A percentile compares a stretch with the other conserved stretches of the same genome.
Evolutionary conservation across 1,284 basidiomycete species (phyloP).

Genomic region (Tilletia walkeri): DNA sequence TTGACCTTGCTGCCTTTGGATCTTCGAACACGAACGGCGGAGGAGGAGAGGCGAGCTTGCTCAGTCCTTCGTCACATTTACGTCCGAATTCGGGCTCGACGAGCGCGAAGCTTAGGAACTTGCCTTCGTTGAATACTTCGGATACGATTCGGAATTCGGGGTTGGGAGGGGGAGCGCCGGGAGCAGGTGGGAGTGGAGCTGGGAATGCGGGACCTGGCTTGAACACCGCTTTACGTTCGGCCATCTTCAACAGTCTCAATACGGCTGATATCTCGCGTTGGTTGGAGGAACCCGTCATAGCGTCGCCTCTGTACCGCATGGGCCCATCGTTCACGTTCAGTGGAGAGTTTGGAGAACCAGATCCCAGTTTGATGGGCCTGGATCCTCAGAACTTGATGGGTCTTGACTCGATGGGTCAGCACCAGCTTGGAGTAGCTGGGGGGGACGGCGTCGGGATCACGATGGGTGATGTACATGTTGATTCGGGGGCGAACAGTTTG

Average conservation of each 20-base stretch:
- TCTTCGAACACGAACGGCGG: not conserved
- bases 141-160: not conserved
- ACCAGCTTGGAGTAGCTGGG: too few relatives aligned
- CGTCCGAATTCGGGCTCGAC: constrained; percentile 2
- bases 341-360: constrained; percentile 15
- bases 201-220: not conserved
- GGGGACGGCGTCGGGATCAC: not conserved
- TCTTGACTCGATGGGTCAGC: not conserved
- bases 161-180: not conserved
- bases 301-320: constrained; percentile 49
- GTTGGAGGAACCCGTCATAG: constrained; percentile 53
- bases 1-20: constrained; percentile 9
- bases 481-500: not conserved
- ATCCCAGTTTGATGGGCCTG: not conserved
- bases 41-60: not conserved
- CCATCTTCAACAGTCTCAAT: constrained; percentile 15
- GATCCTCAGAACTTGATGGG: constrained; percentile 7
- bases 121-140: constrained; percentile 16
- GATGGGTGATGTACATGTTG: not conserved
- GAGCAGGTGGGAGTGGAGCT: too few relatives aligned
- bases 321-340: constrained; percentile 40
- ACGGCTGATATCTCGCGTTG: constrained; percentile 46
- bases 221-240: not conserved
- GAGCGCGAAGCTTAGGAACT: constrained; percentile 8
- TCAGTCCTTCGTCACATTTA: not conserved